Percentiles rank a stretch among this genome's conserved stretches.
phyloP scores from a whole-genome alignment of 2,329 filamentous ascomycete species.

The Emericellopsis cladophorae region DNA sequence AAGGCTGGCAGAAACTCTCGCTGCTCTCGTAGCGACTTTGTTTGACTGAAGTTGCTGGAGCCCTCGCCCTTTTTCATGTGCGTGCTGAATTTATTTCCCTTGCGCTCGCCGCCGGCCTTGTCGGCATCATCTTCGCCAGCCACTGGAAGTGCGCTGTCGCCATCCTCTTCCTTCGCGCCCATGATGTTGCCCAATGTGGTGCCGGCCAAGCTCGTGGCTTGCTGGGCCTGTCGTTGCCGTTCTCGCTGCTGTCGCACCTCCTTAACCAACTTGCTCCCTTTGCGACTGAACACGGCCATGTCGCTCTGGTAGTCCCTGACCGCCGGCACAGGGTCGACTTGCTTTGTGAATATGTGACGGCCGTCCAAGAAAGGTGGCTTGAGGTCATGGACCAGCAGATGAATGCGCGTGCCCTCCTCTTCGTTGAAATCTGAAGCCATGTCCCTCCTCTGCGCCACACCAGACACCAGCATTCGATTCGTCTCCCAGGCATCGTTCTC shows the following conservation, averaged over 20 bases:
- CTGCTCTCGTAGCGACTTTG: constrained; percentile 81
- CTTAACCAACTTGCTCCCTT: constrained; percentile 85
- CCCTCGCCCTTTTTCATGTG: constrained; percentile 78
- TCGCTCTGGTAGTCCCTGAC: constrained; percentile 92
- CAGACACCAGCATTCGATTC: constrained; percentile 94
- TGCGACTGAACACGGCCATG: constrained; percentile 95
- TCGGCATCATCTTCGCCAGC: constrained; percentile 56
- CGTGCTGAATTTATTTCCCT: constrained; percentile 67
- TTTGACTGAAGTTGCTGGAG: constrained; percentile 85
- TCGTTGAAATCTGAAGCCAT: constrained; percentile 79
- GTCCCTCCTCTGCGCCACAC: constrained; percentile 81
- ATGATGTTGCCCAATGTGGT: constrained; percentile 90
- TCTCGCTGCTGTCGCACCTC: constrained; percentile 88
- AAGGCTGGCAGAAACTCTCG: constrained; percentile 90
- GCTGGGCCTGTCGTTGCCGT: constrained; percentile 83
- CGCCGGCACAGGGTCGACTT: constrained; percentile 86
- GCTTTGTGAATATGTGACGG: constrained; percentile 92
- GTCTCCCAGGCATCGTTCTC: constrained; percentile 98
- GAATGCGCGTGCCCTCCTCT: constrained; percentile 77
- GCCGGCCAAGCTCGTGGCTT: constrained; percentile 85
- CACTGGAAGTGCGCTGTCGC: constrained; percentile 75
- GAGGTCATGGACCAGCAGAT: constrained; percentile 85
- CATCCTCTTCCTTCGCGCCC: constrained; percentile 86
- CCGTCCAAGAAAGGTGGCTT: constrained; percentile 92
- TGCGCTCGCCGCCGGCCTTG: constrained; percentile 26